phyloP scores from a whole-genome alignment of 140 eudicot species.

The Bidens hawaiensis region DNA sequence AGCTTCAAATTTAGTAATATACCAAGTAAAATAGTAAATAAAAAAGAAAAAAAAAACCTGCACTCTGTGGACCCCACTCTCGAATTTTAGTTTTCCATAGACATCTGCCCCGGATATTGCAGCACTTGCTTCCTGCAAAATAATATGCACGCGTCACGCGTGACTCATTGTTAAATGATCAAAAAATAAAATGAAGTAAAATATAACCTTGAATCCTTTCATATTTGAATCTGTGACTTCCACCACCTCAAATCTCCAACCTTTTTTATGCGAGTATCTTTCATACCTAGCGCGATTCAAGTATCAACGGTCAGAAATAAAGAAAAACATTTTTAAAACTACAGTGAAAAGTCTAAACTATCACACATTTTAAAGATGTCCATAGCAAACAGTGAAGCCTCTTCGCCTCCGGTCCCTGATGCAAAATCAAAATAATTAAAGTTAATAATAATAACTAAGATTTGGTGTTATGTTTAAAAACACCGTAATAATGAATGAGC shows the following conservation, averaged over 20 bases:
- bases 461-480: background rate
- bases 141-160: background rate
- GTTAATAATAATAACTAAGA: background rate
- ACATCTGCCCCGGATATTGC: constrained; percentile 88
- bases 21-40: background rate
- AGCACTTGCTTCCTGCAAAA: constrained; percentile 87
- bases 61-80: constrained; percentile 98
- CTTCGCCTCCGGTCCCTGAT: constrained; percentile 96
- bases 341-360: background rate
- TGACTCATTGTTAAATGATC: background rate
- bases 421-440: constrained; percentile 11
- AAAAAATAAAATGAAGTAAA: background rate
- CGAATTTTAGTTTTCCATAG: constrained; percentile 93
- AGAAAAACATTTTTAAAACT: background rate
- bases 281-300: constrained; percentile 65
- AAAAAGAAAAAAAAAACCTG: constrained; percentile 50
- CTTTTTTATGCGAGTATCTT: constrained; percentile 71
- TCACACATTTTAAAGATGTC: constrained; percentile 89
- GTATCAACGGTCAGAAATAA: constrained; percentile 12
- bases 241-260: constrained; percentile 94
- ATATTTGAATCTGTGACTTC: constrained; percentile 75
- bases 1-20: constrained; percentile 17
- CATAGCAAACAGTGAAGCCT: constrained; percentile 97
- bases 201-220: constrained; percentile 77
- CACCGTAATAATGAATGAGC: background rate